A percentile compares a stretch with the other conserved stretches of the same genome.
Conservation (phyloP, 2,329 filamentous ascomycete species). For the Epichloe sibirici region DNA sequence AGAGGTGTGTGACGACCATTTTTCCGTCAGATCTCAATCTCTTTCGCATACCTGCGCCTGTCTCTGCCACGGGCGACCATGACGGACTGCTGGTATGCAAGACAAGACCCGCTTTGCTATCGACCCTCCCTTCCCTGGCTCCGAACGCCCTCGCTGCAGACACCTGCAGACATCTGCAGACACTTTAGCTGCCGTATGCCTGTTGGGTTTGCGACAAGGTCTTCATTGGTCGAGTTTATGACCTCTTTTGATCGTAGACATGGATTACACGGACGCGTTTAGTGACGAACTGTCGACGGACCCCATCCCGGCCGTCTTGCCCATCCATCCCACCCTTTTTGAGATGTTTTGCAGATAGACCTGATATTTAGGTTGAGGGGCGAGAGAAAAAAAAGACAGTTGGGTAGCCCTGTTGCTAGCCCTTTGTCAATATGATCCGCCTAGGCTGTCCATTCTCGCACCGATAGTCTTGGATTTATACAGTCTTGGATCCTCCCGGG, state of each 20-base stretch:
- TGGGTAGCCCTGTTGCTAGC: conserved; percentile 13
- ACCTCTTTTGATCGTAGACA: conserved; percentile 13
- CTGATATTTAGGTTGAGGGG: conserved; percentile 21
- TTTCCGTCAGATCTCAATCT: conserved; percentile 29
- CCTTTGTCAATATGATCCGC: conserved; percentile 22
- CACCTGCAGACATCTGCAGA: conserved; percentile 14
- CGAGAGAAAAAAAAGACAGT: conserved; percentile 10
- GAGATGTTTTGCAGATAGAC: conserved; percentile 20
- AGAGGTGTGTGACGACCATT: conserved; percentile 12
- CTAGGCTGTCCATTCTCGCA: conserved; percentile 18
- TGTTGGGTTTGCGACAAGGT: conserved; percentile 13
- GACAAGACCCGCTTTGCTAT: conserved; percentile 16
- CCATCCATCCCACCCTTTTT: conserved; percentile 1
- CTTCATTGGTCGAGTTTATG: conserved; percentile 17
- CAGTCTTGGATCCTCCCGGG: conserved; percentile 20
- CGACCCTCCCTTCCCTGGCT: conserved; percentile 23
- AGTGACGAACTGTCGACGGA: conserved; percentile 11
- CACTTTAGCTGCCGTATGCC: conserved; percentile 24
- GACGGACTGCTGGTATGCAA: conserved; percentile 9
- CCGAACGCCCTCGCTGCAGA: conserved; percentile 20
- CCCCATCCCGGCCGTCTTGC: conserved; percentile 2
- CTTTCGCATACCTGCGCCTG: conserved; percentile 24
- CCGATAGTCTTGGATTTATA: conserved; percentile 27
- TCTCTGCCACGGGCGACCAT: conserved; percentile 1
- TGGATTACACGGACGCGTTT: conserved; percentile 8